These are phyloP conservation scores for Exophiala xenobiotica DNA, from an alignment of 2,329 filamentous ascomycete species.

Conservation along the genomic window DNA sequence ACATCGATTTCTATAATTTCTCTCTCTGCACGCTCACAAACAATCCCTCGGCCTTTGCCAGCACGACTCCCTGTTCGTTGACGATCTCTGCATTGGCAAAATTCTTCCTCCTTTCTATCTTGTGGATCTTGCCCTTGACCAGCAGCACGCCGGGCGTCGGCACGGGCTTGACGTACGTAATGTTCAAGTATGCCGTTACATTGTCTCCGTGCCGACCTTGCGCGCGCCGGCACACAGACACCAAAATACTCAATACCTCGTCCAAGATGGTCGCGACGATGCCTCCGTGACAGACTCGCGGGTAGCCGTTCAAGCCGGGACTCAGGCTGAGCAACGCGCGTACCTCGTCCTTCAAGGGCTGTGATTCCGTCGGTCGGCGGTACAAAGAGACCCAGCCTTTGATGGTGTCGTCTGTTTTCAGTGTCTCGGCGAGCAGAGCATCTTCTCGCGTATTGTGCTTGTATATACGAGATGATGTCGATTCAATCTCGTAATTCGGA, in stretches of 20 bases:
- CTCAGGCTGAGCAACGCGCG: slow-evolving; percentile 11
- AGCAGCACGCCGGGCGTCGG: slow-evolving; percentile 13
- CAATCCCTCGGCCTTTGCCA: slow-evolving; percentile 13
- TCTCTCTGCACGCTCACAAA: slow-evolving; percentile 10
- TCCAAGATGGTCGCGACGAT: slow-evolving; percentile 16
- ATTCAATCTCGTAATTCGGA: slow-evolving; percentile 6
- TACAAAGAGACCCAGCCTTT: slow-evolving; percentile 13
- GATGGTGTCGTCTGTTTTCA: slow-evolving; percentile 17
- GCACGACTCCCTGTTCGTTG: slow-evolving; percentile 5
- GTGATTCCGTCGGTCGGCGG: not conserved
- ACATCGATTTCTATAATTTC: not conserved
- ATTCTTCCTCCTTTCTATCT: slow-evolving; percentile 16
- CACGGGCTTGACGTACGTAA: slow-evolving; percentile 15
- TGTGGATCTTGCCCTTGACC: slow-evolving; percentile 7
- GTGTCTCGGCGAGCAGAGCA: slow-evolving; percentile 8
- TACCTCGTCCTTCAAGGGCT: slow-evolving; percentile 9
- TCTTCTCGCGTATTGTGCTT: slow-evolving; percentile 3
- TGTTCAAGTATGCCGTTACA: slow-evolving; percentile 15
- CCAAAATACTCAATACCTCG: slow-evolving; percentile 20
- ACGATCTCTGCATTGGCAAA: slow-evolving; percentile 15
- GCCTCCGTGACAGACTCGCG: slow-evolving; percentile 18
- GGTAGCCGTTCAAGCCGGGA: slow-evolving; percentile 17
- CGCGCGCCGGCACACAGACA: slow-evolving; percentile 4
- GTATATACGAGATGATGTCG: slow-evolving; percentile 2
- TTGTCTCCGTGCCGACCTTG: slow-evolving; percentile 9